Evolutionary conservation across 1,284 basidiomycete genomes (phyloP), one percentile per base, ranked within the genome.

Genomic region (Pterula multifida): DNA sequence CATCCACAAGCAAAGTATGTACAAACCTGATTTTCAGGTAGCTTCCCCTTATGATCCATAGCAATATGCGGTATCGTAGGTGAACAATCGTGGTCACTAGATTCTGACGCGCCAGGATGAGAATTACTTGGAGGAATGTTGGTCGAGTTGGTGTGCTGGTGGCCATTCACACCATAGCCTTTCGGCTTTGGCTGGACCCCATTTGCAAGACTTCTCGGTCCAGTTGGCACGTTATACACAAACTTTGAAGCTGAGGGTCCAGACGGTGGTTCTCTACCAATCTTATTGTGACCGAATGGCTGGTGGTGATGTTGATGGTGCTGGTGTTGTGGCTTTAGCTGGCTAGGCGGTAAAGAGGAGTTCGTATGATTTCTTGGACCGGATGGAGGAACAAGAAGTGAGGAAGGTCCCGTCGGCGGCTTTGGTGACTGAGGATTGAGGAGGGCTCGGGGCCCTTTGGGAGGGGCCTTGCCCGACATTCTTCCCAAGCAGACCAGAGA

Each of bases 381-480:
- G 25, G 61, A 59, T 50, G 50, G 45, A 50, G 53, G 36, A 36
- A 13, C 49, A 23, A 53, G 49, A 11, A 44, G 45, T 12, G 55
- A 52, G 2, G 63, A 59, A 50, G 63, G 55, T 17, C 64, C 60
- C 26, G 64, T 54, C 23, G 61, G 58, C 15, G 54, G 51, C 23
- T 49, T 50, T 26, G 63, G 58, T 39, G 65, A 54, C 19, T 67
- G 63, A 3, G 65, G 50, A 50, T 60, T 60, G 22, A 79, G 59
- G 54, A 86, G 68, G 44, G 83, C 83, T 54, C 83, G 68, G 49
- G 83, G 83, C 53, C 82, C 83, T 58, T 70, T 75, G 56, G 83
- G 83, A 57, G 83, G 83, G 49, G 75, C 78, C 69, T 81, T 85
- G 59, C 83, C 81, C 63, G 83, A 84, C 83, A 86, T 80, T 28